These are phyloP conservation scores for Choiromyces venosus DNA, from an alignment of 495 filamentous ascomycete genomes.

Conservation along the genomic window DNA sequence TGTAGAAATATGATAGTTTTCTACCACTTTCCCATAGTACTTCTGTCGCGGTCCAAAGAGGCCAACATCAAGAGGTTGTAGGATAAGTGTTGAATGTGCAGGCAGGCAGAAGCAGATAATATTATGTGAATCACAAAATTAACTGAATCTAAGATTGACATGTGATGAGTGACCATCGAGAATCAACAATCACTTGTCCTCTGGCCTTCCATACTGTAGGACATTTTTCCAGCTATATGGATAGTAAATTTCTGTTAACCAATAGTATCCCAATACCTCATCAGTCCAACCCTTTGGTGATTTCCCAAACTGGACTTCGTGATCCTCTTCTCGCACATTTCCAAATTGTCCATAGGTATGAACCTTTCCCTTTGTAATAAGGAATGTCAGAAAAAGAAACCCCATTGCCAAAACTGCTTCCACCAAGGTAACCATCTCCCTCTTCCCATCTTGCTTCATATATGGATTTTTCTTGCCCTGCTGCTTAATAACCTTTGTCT, in stretches of 20 bases:
- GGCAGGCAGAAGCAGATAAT: not conserved
- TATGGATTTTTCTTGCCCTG: not conserved
- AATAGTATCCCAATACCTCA: not conserved
- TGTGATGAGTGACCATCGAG: constrained; percentile 16
- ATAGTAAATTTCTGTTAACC: constrained; percentile 15
- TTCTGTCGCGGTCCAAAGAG: not conserved
- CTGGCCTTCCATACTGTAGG: fast-evolving
- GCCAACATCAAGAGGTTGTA: constrained; percentile 11
- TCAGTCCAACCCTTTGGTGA: constrained; percentile 9
- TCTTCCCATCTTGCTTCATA: constrained; percentile 6
- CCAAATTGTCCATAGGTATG: not conserved
- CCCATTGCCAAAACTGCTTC: constrained; percentile 12
- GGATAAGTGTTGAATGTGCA: constrained; percentile 1
- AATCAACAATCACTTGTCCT: not conserved
- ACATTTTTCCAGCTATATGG: not conserved
- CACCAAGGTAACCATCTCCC: constrained; percentile 6
- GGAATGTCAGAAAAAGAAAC: constrained; percentile 5
- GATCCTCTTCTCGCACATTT: constrained; percentile 4
- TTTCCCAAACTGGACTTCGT: not conserved
- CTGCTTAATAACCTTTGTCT: constrained; percentile 1
- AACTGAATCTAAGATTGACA: constrained; percentile 3
- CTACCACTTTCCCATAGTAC: constrained; percentile 4
- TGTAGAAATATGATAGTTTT: too few species aligned
- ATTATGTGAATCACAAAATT: constrained; percentile 7
- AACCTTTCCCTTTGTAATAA: constrained; percentile 7